These are phyloP conservation scores for Aspergillus glaucus DNA, from an alignment of 2,329 filamentous ascomycete species.

Conservation along the genomic window DNA sequence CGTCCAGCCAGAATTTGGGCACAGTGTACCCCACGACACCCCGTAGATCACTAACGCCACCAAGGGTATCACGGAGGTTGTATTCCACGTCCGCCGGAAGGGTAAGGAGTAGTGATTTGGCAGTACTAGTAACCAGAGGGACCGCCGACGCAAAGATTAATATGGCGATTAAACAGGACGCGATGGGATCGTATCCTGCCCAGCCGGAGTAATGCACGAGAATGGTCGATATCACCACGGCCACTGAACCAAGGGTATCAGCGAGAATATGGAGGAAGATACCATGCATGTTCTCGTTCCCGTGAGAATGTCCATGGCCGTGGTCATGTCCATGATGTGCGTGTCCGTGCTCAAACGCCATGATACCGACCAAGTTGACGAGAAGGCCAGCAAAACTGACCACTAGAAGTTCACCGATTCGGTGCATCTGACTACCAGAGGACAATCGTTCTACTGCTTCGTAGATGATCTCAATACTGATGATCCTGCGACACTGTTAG, in stretches of 20 bases:
- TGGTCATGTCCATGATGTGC: constrained; percentile 45
- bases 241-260: constrained; percentile 87
- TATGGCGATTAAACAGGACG: constrained; percentile 86
- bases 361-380: constrained; percentile 89
- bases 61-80: constrained; percentile 74
- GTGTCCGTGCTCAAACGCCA: constrained; percentile 69
- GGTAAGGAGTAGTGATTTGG: constrained; percentile 73
- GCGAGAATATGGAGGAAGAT: constrained; percentile 95
- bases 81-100: constrained; percentile 84
- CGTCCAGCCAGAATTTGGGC: constrained; percentile 89
- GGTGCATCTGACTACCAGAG: constrained; percentile 75
- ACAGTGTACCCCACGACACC: constrained; percentile 82
- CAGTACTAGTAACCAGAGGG: constrained; percentile 78
- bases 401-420: constrained; percentile 77
- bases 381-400: constrained; percentile 80
- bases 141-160: constrained; percentile 90
- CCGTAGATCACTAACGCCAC: constrained; percentile 71
- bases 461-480: constrained; percentile 92
- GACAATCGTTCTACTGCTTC: constrained; percentile 85
- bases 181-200: constrained; percentile 90
- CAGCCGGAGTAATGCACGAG: constrained; percentile 83
- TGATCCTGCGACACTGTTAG: constrained; percentile 54
- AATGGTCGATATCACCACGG: constrained; percentile 85
- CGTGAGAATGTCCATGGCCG: constrained; percentile 49
- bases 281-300: constrained; percentile 96